Evolutionary conservation across 495 filamentous ascomycete species (phyloP).

Genomic region (Immersiella caudata): DNA sequence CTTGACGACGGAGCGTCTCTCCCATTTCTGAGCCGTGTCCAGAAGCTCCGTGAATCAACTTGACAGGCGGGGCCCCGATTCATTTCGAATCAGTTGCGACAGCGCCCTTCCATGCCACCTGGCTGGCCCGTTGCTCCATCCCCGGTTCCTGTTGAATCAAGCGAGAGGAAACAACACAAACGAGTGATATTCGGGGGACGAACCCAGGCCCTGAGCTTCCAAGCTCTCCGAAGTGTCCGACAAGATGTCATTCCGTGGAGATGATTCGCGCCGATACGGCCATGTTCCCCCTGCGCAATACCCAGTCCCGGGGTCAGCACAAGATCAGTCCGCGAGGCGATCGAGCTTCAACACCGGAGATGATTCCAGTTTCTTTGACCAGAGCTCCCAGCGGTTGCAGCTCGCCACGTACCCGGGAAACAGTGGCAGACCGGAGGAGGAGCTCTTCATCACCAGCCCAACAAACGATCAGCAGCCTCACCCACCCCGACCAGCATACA

Average conservation of each 20-base stretch:
- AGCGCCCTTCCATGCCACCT: constrained; percentile 3
- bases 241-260: constrained; percentile 57
- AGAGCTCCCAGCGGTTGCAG: constrained; percentile 29
- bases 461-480: constrained; percentile 35
- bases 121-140: not conserved
- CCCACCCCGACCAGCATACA: constrained; percentile 46
- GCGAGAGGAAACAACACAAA: not conserved
- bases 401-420: constrained; percentile 23
- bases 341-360: constrained; percentile 81
- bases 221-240: constrained; percentile 10
- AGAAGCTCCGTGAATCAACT: not conserved
- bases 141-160: not conserved
- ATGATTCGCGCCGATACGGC: constrained; percentile 60
- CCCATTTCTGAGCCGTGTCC: not conserved
- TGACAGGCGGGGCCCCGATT: not conserved
- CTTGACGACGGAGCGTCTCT: constrained; percentile 11
- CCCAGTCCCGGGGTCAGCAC: constrained; percentile 43
- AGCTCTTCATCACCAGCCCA: constrained; percentile 52
- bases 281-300: constrained; percentile 62
- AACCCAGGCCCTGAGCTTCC: not conserved
- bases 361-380: constrained; percentile 61
- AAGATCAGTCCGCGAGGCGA: constrained; percentile 52
- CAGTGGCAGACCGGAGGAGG: constrained; percentile 44
- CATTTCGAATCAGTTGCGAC: not conserved
- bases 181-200: not conserved